Conservation (phyloP, 2,329 filamentous ascomycete species). For the Cytospora schulzeri region DNA sequence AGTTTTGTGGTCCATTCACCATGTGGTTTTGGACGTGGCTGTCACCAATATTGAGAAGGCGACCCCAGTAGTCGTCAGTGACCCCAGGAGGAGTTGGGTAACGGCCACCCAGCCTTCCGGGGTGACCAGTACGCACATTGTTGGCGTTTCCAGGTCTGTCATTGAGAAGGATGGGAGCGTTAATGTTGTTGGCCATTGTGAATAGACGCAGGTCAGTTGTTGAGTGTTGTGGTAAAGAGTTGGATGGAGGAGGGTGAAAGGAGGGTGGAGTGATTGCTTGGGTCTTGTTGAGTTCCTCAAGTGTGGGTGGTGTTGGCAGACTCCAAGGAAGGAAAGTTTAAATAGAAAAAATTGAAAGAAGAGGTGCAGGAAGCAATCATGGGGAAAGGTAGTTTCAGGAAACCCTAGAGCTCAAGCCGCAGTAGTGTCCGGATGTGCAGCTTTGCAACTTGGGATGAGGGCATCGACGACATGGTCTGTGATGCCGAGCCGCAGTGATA, state of each 20-base stretch:
- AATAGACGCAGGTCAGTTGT: not conserved
- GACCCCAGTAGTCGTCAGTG: not conserved
- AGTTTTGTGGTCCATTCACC: accelerated
- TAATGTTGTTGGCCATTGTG: not conserved
- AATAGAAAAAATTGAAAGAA: too few species aligned
- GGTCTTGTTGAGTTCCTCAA: not conserved
- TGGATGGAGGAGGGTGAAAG: not conserved
- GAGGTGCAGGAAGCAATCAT: not conserved
- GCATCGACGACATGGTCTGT: not conserved
- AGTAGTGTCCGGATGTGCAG: too few species aligned
- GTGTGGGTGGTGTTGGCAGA: not conserved
- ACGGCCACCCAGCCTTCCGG: not conserved
- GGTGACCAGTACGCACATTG: not conserved
- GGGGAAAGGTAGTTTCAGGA: not conserved
- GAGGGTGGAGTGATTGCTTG: not conserved
- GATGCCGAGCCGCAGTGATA: not conserved
- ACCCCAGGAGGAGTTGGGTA: not conserved
- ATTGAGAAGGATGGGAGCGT: too few species aligned
- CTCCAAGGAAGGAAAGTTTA: not conserved
- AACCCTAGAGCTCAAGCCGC: not conserved
- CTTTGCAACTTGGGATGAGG: not conserved
- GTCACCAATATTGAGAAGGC: not conserved
- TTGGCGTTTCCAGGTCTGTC: not conserved
- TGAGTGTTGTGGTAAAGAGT: not conserved
- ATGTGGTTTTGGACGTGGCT: not conserved